Conservation (phyloP, 192 early-diverging fungal genomes). For the Rhizoclosmatium sp. region DNA sequence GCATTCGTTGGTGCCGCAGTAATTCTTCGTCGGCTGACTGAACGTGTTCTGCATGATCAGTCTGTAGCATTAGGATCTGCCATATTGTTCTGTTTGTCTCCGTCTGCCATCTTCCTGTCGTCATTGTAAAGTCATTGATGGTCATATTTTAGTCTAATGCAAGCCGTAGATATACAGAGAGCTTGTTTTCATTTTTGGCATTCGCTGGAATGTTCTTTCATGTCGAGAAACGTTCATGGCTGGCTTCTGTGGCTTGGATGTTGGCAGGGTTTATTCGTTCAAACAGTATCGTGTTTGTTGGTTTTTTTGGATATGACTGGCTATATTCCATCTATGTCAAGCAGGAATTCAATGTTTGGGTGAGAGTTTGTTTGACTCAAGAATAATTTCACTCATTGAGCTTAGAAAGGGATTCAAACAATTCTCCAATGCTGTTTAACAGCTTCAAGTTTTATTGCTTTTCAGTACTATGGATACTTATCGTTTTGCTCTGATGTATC, state of each 20-base stretch:
- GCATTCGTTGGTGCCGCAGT: constrained; percentile 78
- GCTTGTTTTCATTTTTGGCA: constrained; percentile 78
- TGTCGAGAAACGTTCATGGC: constrained; percentile 51
- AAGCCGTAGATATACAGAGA: constrained; percentile 75
- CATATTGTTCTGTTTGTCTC: constrained; percentile 76
- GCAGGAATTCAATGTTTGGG: background rate
- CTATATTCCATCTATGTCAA: background rate
- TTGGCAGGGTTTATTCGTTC: constrained; percentile 71
- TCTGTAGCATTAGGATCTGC: constrained; percentile 70
- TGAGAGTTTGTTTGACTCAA: constrained; percentile 14
- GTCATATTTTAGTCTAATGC: background rate
- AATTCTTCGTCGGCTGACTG: constrained; percentile 70
- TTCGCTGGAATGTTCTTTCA: constrained; percentile 79
- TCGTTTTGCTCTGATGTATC: constrained; percentile 63
- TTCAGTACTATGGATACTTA: constrained; percentile 44
- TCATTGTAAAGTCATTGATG: constrained; percentile 17
- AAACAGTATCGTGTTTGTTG: constrained; percentile 83
- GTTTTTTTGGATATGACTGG: constrained; percentile 79
- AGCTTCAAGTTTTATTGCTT: constrained; percentile 33
- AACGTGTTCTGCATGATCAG: constrained; percentile 51
- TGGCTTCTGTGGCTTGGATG: constrained; percentile 72
- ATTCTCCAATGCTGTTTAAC: constrained; percentile 20
- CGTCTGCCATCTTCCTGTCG: constrained; percentile 80
- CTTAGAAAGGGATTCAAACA: background rate
- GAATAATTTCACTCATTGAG: constrained; percentile 9